phyloP scores from a whole-genome alignment of 192 early-diverging fungal species.

The Rhizophagus prolifer region DNA sequence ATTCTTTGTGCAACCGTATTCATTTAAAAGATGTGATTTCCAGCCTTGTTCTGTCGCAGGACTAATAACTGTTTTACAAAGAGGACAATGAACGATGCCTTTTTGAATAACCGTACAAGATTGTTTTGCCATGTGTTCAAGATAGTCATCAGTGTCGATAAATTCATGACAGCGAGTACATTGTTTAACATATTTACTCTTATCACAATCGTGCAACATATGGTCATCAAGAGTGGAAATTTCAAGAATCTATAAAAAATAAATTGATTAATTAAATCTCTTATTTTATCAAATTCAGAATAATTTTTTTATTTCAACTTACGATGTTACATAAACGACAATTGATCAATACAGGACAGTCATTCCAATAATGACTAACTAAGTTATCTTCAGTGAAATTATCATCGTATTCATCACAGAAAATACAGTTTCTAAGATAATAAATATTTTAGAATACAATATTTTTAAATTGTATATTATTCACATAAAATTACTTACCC shows the following conservation, averaged over 20 bases:
- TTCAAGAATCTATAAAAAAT: conserved; percentile 62
- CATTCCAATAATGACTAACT: conserved; percentile 74
- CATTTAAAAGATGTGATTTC: conserved; percentile 61
- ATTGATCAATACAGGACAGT: conserved; percentile 68
- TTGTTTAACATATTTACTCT: conserved; percentile 51
- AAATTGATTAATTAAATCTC: neutral
- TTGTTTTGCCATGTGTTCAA: conserved; percentile 49
- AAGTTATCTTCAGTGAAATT: conserved; percentile 67
- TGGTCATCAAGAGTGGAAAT: conserved; percentile 65
- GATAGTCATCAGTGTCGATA: conserved; percentile 50
- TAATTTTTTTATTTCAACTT: conserved; percentile 25
- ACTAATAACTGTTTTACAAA: conserved; percentile 57
- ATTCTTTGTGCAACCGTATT: conserved; percentile 57
- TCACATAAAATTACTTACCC: too few relatives aligned
- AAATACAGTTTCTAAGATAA: conserved; percentile 60
- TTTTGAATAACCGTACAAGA: conserved; percentile 36
- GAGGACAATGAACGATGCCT: conserved; percentile 50
- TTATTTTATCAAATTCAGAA: neutral
- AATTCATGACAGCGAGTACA: conserved; percentile 64
- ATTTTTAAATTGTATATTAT: too few relatives aligned
- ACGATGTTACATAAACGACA: conserved; percentile 73
- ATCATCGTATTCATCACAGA: conserved; percentile 66
- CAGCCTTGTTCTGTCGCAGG: conserved; percentile 58
- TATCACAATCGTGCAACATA: conserved; percentile 65
- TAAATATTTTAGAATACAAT: neutral